Evolutionary conservation across 306 rosid species (phyloP), one percentile per base, ranked within the genome.

Genomic region (Trifolium repens): DNA sequence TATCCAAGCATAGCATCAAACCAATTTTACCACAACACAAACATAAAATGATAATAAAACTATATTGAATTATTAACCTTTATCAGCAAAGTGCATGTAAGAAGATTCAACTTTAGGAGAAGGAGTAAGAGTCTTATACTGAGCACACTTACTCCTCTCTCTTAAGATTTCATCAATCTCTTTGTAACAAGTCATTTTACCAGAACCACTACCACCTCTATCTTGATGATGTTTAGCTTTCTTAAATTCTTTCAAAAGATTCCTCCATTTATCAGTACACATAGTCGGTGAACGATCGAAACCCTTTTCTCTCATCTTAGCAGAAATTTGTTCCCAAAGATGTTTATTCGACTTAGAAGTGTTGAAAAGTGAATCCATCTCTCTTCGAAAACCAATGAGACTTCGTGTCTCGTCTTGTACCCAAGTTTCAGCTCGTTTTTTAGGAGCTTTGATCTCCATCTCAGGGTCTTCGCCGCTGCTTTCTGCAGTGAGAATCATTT

Each of bases 181-280:
- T 53, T 92, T 91, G 61, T 90, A 92, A 83, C 81, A 94, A 0
- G 88, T 90, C 99, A 94, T 94, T 87, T 94, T 94, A 0, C 93
- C 93, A 5, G 96, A 89, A 19, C 93, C 91, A 73, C 90, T 85
- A 8, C 96, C 99, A 58, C 87, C 97, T 60, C 86, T 79, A 30
- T 87, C 96, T 7, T 39, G 10, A 2, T 81, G 88, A 53, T 92
- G 97, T 87, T 88, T 88, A 0, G 98, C 96, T 81, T 94, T 94
- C 92, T 94, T 94, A 62, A 92, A 92, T 87, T 94, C 99, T 84
- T 94, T 94, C 16, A 92, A 82, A 46, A 94, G 79, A 73, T 94
- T 94, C 79, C 99, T 89, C 99, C 99, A 94, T 77, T 94, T 94
- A 49, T 94, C 99, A 1, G 99, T 94, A 74, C 99, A 94, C 99